These are phyloP conservation scores for Platanus orientalis DNA, from an alignment of 164 flowering plant species.

Conservation along the genomic window DNA sequence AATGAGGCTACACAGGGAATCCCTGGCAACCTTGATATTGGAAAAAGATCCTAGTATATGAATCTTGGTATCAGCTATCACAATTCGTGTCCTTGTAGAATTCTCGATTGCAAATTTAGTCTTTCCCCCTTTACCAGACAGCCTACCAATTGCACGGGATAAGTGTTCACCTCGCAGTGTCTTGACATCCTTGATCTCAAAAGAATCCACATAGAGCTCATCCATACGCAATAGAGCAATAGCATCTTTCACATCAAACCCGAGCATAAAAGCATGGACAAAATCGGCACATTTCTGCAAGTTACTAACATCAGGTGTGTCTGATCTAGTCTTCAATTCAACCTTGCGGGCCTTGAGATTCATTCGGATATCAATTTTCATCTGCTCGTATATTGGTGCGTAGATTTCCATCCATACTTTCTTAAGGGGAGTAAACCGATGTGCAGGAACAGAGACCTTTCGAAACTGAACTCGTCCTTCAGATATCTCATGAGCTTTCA, in stretches of 20 bases:
- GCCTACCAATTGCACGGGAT: conserved; percentile 37
- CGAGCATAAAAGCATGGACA: conserved; percentile 39
- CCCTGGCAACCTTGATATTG: conserved; percentile 36
- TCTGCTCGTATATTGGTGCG: conserved; percentile 29
- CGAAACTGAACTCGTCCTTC: conserved; percentile 17
- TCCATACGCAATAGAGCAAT: conserved; percentile 29
- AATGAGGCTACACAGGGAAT: conserved; percentile 35
- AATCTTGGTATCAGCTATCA: conserved; percentile 29
- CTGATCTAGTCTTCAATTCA: conserved; percentile 30
- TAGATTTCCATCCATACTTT: conserved; percentile 39
- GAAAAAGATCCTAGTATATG: conserved; percentile 31
- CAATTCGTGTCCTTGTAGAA: conserved; percentile 28
- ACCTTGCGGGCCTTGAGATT: conserved; percentile 34
- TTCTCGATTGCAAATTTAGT: conserved; percentile 37
- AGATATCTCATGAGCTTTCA: conserved; percentile 19
- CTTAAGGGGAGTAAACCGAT: conserved; percentile 35
- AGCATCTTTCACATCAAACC: conserved; percentile 30
- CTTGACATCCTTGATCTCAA: conserved; percentile 39
- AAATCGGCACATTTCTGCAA: conserved; percentile 34
- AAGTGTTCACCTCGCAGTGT: conserved; percentile 35
- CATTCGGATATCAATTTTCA: conserved; percentile 36
- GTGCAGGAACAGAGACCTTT: conserved; percentile 29
- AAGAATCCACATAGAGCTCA: conserved; percentile 34
- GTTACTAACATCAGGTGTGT: conserved; percentile 33
- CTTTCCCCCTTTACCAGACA: conserved; percentile 38